These are phyloP conservation scores for Saccharum officinarum DNA, from an alignment of 176 grass and related monocot species.

Conservation along the genomic window DNA sequence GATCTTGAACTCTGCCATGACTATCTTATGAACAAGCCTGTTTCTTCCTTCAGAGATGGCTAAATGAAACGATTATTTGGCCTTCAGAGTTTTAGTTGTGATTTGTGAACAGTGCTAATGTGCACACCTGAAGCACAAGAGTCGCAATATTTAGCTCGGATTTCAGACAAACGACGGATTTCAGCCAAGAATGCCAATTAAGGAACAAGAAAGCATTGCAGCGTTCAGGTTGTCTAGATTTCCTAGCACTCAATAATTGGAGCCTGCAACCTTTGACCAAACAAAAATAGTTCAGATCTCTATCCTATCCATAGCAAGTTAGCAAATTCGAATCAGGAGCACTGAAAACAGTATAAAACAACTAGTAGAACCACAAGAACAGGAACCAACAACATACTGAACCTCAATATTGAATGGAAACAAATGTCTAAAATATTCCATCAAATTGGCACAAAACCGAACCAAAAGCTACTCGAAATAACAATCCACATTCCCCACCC, in stretches of 20 bases:
- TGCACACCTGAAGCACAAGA: slow-evolving; percentile 29
- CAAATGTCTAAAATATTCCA: background rate
- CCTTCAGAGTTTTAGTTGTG: background rate
- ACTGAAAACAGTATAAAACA: background rate
- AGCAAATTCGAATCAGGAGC: background rate
- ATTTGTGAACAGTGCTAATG: background rate
- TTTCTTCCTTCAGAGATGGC: slow-evolving; percentile 34
- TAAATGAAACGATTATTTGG: background rate
- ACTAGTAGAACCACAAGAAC: background rate
- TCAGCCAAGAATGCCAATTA: background rate
- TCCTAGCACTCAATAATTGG: background rate
- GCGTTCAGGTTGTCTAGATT: background rate
- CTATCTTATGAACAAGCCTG: background rate
- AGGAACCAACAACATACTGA: background rate
- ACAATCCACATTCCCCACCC: background rate
- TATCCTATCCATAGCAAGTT: background rate
- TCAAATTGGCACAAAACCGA: background rate
- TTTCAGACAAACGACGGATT: background rate
- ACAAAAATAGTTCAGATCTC: background rate
- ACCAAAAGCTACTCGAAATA: background rate
- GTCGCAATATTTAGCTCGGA: background rate
- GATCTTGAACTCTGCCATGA: slow-evolving; percentile 72
- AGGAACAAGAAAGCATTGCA: background rate
- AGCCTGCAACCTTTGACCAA: background rate
- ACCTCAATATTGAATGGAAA: background rate